Conservation (phyloP, 768 basidiomycete species). For the Pholiota microspora region DNA sequence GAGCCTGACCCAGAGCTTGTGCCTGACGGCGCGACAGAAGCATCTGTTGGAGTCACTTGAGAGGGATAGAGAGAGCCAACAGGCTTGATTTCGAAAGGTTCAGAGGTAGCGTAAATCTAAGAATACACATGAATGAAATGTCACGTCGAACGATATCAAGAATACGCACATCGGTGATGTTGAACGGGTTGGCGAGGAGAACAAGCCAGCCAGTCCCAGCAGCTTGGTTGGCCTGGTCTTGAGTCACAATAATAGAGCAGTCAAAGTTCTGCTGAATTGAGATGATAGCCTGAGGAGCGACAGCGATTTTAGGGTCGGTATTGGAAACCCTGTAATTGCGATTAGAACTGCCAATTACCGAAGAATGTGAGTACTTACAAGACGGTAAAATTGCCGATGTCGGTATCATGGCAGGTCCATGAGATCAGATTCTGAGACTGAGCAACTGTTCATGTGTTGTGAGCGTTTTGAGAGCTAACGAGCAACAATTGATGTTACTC, state of each 20-base stretch:
- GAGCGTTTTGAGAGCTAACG: neutral
- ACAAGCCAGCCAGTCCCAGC: conserved; percentile 48
- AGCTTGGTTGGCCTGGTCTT: conserved; percentile 40
- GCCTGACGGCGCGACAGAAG: conserved; percentile 21
- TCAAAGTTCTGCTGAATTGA: conserved; percentile 52
- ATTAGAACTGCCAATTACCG: neutral
- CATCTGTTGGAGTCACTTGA: conserved; percentile 28
- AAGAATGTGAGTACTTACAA: conserved; percentile 36
- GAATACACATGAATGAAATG: neutral
- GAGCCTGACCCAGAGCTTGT: conserved; percentile 3
- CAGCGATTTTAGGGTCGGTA: conserved; percentile 33
- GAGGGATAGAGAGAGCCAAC: conserved; percentile 51
- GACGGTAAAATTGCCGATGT: conserved; percentile 44
- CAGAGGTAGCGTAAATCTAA: conserved; percentile 56
- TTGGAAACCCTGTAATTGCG: conserved; percentile 8
- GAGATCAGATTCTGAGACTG: conserved; percentile 52
- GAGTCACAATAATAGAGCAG: conserved; percentile 53
- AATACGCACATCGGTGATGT: conserved; percentile 48
- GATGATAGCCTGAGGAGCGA: conserved; percentile 44
- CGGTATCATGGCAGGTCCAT: conserved; percentile 53
- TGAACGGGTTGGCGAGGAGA: conserved; percentile 46
- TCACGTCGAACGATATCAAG: neutral
- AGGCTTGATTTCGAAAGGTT: conserved; percentile 61
- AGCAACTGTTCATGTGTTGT: conserved; percentile 42
- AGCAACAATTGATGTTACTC: conserved; percentile 20